Evolutionary conservation across 768 basidiomycete species (phyloP).

Genomic region (Coprinellus aureogranulatus): DNA sequence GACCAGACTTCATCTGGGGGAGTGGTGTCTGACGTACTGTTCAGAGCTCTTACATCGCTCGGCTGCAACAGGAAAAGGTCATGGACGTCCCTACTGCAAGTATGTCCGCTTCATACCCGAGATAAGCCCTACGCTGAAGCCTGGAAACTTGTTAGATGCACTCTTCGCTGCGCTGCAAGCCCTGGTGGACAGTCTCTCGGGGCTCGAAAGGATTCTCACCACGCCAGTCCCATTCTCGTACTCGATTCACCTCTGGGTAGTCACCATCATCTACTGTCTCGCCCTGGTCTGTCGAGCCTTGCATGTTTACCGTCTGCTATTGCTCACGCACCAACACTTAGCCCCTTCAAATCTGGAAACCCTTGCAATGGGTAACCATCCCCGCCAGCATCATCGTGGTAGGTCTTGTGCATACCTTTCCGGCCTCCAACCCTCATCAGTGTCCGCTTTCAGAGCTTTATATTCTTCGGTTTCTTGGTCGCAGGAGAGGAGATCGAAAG

Average conservation of each 20-base stretch:
- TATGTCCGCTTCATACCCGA: conserved; percentile 17
- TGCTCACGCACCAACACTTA: conserved; percentile 21
- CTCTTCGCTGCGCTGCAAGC: conserved; percentile 49
- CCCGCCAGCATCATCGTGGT: conserved; percentile 57
- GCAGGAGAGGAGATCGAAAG: conserved; percentile 77
- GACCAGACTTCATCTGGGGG: too few species aligned
- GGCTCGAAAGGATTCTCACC: conserved; percentile 69
- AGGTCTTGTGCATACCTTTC: conserved; percentile 18
- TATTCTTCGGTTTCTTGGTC: conserved; percentile 73
- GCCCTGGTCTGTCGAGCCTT: conserved; percentile 46
- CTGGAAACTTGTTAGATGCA: conserved; percentile 31
- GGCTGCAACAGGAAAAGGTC: conserved; percentile 54
- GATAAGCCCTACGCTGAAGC: not conserved
- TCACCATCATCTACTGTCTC: conserved; percentile 60
- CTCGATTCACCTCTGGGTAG: conserved; percentile 65
- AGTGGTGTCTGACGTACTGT: not conserved
- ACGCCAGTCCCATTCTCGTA: conserved; percentile 64
- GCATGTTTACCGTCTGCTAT: not conserved
- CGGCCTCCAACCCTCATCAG: not conserved
- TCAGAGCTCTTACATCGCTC: conserved; percentile 68
- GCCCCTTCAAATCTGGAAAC: conserved; percentile 64
- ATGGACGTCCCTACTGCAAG: conserved; percentile 62
- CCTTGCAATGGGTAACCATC: conserved; percentile 62
- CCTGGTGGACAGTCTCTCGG: conserved; percentile 64
- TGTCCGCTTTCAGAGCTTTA: conserved; percentile 45